These are phyloP conservation scores for Phytophthora syringae DNA, from an alignment of 352 stramenopile genomes.

Conservation along the genomic window DNA sequence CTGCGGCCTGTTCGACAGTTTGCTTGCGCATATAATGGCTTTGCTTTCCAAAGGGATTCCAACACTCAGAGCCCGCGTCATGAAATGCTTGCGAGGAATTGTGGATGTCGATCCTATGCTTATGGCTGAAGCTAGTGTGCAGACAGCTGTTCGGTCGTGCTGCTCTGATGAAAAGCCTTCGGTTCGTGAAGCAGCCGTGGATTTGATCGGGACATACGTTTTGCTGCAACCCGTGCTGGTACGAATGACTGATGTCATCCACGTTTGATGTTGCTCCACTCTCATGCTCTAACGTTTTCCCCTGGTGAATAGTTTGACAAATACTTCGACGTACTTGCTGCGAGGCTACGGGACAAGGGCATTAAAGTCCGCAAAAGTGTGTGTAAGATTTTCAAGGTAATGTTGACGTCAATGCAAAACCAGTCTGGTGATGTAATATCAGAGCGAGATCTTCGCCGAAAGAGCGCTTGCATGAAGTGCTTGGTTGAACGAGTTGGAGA, in stretches of 20 bases:
- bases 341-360: conserved; percentile 81
- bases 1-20: conserved; percentile 67
- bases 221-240: conserved; percentile 77
- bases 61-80: conserved; percentile 75
- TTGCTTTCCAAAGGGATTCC: conserved; percentile 76
- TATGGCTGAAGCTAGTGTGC: conserved; percentile 74
- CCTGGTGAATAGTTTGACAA: conserved; percentile 67
- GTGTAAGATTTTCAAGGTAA: conserved; percentile 82
- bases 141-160: conserved; percentile 62
- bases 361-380: conserved; percentile 89
- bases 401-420: conserved; percentile 27
- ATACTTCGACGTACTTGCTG: conserved; percentile 80
- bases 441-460: conserved; percentile 48
- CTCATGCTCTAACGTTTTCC: conserved; percentile 4
- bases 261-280: background rate
- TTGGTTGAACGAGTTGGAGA: conserved; percentile 84
- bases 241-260: conserved; percentile 24
- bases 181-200: conserved; percentile 83
- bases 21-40: conserved; percentile 79
- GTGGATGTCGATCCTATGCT: conserved; percentile 87
- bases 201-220: conserved; percentile 87
- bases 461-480: conserved; percentile 75
- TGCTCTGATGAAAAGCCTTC: conserved; percentile 82
- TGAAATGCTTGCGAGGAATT: conserved; percentile 79
- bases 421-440: conserved; percentile 11